Percentiles rank a stretch among this genome's conserved stretches.
phyloP scores from a whole-genome alignment of 2,329 filamentous ascomycete species.

The Stemphylium beticola region DNA sequence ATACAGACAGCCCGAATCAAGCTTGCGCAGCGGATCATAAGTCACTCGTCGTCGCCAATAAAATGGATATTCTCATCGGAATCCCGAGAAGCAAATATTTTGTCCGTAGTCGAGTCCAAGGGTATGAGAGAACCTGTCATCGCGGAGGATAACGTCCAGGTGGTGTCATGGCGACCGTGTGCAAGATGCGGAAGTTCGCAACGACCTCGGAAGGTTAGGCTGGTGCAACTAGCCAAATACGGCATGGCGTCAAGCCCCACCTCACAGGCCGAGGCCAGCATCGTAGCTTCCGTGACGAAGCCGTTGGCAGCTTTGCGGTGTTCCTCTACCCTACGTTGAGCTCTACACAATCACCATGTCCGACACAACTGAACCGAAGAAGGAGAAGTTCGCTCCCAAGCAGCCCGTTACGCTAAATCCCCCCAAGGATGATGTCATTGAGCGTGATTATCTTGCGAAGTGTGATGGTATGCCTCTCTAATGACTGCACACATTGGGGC shows the following conservation, averaged over 20 bases:
- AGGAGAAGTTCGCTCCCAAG: constrained; percentile 77
- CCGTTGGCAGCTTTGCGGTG: neutral
- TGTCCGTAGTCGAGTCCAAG: no score
- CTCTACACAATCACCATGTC: constrained; percentile 34
- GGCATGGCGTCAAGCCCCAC: constrained; percentile 25
- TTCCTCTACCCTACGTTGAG: constrained; percentile 5
- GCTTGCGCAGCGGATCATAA: neutral
- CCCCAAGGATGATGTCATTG: constrained; percentile 87
- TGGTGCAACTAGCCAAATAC: constrained; percentile 10
- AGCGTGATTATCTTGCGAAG: constrained; percentile 76
- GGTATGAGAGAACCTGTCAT: no score
- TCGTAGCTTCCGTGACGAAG: constrained; percentile 6
- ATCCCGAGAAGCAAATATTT: no score
- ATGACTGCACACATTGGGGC: neutral
- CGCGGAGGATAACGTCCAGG: no score
- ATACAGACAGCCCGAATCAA: neutral
- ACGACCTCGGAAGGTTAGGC: neutral
- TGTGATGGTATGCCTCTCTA: constrained; percentile 72
- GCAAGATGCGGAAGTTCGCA: neutral
- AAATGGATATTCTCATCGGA: no score
- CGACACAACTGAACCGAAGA: constrained; percentile 42
- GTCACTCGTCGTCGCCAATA: neutral
- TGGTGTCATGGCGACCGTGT: no score
- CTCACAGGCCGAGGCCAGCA: constrained; percentile 20
- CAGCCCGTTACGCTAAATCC: constrained; percentile 75